phyloP scores from a whole-genome alignment of 768 basidiomycete genomes.

The Termitomyces sp. region DNA sequence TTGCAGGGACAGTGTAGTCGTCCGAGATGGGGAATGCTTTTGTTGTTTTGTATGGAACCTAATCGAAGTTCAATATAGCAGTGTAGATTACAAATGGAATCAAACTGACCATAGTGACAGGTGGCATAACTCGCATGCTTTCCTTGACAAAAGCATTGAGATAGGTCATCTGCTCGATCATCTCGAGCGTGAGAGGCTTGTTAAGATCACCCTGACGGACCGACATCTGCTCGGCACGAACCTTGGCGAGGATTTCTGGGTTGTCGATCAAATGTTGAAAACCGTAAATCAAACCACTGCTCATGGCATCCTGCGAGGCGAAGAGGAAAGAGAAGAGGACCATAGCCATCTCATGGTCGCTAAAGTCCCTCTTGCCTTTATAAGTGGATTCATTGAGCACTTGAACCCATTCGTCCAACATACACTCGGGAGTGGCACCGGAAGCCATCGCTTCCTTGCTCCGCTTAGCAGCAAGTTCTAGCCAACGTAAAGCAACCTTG shows the following conservation, averaged over 20 bases:
- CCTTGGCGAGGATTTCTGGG: constrained; percentile 82
- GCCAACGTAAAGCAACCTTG: constrained; percentile 77
- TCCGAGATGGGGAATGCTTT: constrained; percentile 88
- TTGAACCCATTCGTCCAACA: constrained; percentile 90
- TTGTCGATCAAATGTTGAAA: constrained; percentile 96
- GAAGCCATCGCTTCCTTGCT: constrained; percentile 81
- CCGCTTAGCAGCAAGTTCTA: constrained; percentile 70
- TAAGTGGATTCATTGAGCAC: constrained; percentile 58
- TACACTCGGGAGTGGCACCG: constrained; percentile 78
- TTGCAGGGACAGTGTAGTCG: constrained; percentile 89
- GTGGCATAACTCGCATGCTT: constrained; percentile 85
- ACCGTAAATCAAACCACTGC: constrained; percentile 89
- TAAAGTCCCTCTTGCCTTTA: constrained; percentile 84
- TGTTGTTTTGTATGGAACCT: constrained; percentile 91
- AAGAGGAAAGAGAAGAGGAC: constrained; percentile 96
- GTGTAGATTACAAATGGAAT: not conserved
- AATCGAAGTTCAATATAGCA: not conserved
- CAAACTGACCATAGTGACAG: constrained; percentile 84
- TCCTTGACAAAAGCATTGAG: constrained; percentile 91
- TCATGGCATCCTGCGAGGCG: constrained; percentile 97
- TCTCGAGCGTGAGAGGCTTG: constrained; percentile 76
- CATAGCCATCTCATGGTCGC: constrained; percentile 94
- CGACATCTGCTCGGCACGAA: constrained; percentile 85
- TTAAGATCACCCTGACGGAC: constrained; percentile 77
- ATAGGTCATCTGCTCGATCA: constrained; percentile 91